Evolutionary conservation across 768 basidiomycete genomes (phyloP).

Genomic region (Lactarius sanguifluus): DNA sequence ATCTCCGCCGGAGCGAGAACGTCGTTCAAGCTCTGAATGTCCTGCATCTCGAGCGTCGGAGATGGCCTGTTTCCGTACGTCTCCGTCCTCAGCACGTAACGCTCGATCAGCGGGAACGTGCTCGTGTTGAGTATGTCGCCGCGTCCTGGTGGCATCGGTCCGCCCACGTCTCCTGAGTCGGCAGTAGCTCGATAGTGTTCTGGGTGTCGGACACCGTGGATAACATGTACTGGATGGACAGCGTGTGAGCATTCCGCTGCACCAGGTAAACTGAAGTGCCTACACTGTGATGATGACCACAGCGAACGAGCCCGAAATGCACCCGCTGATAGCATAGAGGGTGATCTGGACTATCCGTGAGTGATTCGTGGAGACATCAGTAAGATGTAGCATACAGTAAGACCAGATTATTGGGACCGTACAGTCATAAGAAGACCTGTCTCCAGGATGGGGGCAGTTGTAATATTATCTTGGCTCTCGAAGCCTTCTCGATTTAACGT

Average conservation of each 20-base stretch:
- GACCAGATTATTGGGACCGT: too few relatives aligned
- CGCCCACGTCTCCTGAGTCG: slow-evolving; percentile 49
- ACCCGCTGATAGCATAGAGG: slow-evolving; percentile 84
- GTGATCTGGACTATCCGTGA: slow-evolving; percentile 53
- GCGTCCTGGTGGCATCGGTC: slow-evolving; percentile 10
- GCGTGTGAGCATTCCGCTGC: neutral
- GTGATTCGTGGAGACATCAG: slow-evolving; percentile 8
- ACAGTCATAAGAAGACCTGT: too few relatives aligned
- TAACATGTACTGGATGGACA: slow-evolving; percentile 47
- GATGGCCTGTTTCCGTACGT: slow-evolving; percentile 3
- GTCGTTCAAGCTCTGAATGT: neutral
- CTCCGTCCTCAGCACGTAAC: slow-evolving; percentile 9
- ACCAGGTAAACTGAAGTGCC: slow-evolving; percentile 32
- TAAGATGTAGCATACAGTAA: too few relatives aligned
- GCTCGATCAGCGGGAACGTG: slow-evolving; percentile 87
- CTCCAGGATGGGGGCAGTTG: too few relatives aligned
- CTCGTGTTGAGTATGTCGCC: slow-evolving; percentile 63
- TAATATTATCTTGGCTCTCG: too few relatives aligned
- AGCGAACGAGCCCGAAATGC: slow-evolving; percentile 81
- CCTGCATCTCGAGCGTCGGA: neutral
- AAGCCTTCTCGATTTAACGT: too few relatives aligned
- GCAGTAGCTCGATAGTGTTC: slow-evolving; percentile 71
- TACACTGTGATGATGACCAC: slow-evolving; percentile 85
- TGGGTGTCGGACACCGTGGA: slow-evolving; percentile 81
- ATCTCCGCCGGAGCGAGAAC: neutral